Conservation (phyloP, 305 asterid species). For the Fraxinus dipetala region DNA sequence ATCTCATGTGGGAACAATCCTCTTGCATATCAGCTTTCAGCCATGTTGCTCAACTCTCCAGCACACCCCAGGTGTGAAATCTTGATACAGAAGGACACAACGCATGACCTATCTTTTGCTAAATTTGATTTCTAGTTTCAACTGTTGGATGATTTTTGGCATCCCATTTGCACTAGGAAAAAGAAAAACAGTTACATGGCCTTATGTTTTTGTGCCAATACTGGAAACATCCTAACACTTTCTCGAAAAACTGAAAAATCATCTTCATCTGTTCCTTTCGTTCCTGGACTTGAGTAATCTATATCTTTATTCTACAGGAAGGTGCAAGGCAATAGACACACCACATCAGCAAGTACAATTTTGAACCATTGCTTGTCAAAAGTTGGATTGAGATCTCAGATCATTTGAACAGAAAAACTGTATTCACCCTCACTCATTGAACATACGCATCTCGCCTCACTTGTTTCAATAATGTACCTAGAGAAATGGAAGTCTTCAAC, state of each 20-base stretch:
- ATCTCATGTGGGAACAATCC: not conserved
- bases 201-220: not conserved
- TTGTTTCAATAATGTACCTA: not conserved
- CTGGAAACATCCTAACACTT: not conserved
- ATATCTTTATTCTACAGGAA: not conserved
- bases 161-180: not conserved
- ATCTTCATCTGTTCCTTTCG: not conserved
- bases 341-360: not conserved
- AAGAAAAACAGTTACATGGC: not conserved
- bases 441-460: not conserved
- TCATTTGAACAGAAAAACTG: not conserved
- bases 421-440: not conserved
- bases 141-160: not conserved
- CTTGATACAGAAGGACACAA: not conserved
- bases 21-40: not conserved
- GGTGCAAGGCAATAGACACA: not conserved
- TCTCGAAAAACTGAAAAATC: not conserved
- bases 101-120: not conserved
- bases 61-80: not conserved
- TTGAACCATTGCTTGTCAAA: not conserved
- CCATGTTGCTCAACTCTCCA: not conserved
- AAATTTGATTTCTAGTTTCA: not conserved
- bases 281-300: not conserved
- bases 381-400: not conserved
- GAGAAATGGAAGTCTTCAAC: not conserved